These are phyloP conservation scores for Allomyces macrogynus DNA, from an alignment of 192 early-diverging fungal genomes.

Conservation along the genomic window DNA sequence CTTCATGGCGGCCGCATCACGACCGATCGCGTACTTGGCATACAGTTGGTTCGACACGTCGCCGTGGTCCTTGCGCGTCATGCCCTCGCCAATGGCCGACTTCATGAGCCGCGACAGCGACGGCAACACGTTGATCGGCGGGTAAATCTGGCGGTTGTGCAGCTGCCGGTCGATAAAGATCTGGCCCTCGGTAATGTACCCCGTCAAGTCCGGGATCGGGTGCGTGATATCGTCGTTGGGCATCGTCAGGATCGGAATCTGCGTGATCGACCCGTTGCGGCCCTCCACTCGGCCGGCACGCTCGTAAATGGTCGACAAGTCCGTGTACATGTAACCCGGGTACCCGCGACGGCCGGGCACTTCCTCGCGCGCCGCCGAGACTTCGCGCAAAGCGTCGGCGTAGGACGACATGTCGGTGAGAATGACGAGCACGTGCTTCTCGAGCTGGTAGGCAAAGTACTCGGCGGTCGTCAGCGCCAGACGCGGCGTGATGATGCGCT, in stretches of 20 bases:
- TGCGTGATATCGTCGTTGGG: slow-evolving; percentile 99
- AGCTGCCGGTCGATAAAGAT: slow-evolving; percentile 98
- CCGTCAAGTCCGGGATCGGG: slow-evolving; percentile 98
- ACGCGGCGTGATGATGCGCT: slow-evolving; percentile 98
- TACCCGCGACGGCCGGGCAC: slow-evolving; percentile 98
- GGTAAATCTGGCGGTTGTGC: slow-evolving; percentile 97
- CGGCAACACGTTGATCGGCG: slow-evolving; percentile 97
- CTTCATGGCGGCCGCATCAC: slow-evolving; percentile 98
- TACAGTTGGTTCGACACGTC: slow-evolving; percentile 99
- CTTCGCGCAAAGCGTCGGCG: slow-evolving; percentile 97
- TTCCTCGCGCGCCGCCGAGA: slow-evolving; percentile 97
- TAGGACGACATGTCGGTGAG: slow-evolving; percentile 99
- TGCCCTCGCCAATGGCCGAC: slow-evolving; percentile 91
- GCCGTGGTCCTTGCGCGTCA: slow-evolving; percentile 95
- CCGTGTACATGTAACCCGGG: slow-evolving; percentile 99
- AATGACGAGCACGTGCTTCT: slow-evolving; percentile 98
- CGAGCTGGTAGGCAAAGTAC: slow-evolving; percentile 98
- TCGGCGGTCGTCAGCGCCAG: slow-evolving; percentile 95
- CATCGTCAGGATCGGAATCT: slow-evolving; percentile 99
- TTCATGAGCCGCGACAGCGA: slow-evolving; percentile 99
- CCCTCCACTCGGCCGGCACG: slow-evolving; percentile 94
- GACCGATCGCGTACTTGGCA: slow-evolving; percentile 98
- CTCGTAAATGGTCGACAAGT: slow-evolving; percentile 99
- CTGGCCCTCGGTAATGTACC: slow-evolving; percentile 99
- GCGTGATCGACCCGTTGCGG: slow-evolving; percentile 93